Percentiles rank a stretch among this genome's conserved stretches.
Evolutionary conservation across 306 rosid genomes (phyloP).

Genomic region (Lotus japonicus): DNA sequence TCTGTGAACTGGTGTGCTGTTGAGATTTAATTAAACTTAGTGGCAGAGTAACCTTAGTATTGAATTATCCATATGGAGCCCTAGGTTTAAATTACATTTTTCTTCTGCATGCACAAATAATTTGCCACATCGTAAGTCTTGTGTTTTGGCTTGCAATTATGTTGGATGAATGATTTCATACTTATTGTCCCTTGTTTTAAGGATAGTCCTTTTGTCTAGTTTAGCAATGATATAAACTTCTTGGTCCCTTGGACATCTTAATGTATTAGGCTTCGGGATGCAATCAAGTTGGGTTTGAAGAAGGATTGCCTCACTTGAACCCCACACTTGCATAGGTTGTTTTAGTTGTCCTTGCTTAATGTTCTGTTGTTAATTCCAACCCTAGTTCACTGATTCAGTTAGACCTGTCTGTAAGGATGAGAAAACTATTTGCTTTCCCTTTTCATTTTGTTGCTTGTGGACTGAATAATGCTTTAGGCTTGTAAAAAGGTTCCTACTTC

Average conservation of each 20-base stretch:
- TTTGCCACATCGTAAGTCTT: background rate
- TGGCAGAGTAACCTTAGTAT: background rate
- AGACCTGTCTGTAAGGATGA: background rate
- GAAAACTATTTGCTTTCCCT: background rate
- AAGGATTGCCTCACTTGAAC: background rate
- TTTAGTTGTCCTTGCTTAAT: background rate
- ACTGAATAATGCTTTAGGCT: background rate
- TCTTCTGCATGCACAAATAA: background rate
- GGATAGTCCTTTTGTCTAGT: background rate
- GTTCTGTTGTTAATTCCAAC: background rate
- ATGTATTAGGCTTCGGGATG: background rate
- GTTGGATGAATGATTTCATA: background rate
- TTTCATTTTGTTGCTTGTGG: background rate
- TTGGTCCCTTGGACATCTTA: background rate
- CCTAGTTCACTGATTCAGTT: background rate
- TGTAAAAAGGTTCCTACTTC: background rate
- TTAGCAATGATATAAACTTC: background rate
- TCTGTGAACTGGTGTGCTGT: background rate
- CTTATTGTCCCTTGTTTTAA: background rate
- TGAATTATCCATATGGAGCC: background rate
- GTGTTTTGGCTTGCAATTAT: background rate
- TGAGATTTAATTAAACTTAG: conserved; percentile 6
- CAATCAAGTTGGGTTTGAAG: background rate
- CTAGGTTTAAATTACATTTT: too few species aligned
- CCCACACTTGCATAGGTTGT: background rate